A percentile compares a stretch with the other conserved stretches of the same genome.
phyloP scores from a whole-genome alignment of 257 asterid genomes.

The Solanum pimpinellifolium region DNA sequence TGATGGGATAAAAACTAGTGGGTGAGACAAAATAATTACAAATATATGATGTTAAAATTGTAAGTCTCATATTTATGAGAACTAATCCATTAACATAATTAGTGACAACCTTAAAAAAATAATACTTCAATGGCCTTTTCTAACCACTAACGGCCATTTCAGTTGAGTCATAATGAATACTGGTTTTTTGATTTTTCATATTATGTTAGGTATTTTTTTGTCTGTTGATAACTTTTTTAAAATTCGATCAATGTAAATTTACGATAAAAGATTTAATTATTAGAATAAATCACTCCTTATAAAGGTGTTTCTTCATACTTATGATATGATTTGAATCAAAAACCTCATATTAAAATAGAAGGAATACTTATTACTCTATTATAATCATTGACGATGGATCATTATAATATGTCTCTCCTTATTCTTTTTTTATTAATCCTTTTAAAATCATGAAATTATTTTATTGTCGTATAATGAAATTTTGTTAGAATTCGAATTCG shows the following conservation, averaged over 20 bases:
- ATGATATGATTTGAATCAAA: background rate
- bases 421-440: background rate
- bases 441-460: background rate
- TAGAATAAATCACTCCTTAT: background rate
- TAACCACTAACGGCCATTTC: conserved; percentile 6
- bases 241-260: background rate
- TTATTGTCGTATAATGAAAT: background rate
- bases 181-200: background rate
- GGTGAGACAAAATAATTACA: background rate
- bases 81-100: background rate
- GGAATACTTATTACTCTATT: background rate
- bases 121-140: background rate
- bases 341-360: background rate
- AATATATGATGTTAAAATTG: background rate
- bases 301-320: background rate
- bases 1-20: background rate
- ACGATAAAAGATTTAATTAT: background rate
- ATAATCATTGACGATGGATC: background rate
- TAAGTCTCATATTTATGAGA: background rate
- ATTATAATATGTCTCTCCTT: background rate
- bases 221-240: rapidly evolving
- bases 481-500: background rate
- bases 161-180: background rate
- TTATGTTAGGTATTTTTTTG: background rate
- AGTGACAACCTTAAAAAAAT: conserved; percentile 1